phyloP scores from a whole-genome alignment of 495 filamentous ascomycete genomes.

The Penicillium cosmopolitanum region DNA sequence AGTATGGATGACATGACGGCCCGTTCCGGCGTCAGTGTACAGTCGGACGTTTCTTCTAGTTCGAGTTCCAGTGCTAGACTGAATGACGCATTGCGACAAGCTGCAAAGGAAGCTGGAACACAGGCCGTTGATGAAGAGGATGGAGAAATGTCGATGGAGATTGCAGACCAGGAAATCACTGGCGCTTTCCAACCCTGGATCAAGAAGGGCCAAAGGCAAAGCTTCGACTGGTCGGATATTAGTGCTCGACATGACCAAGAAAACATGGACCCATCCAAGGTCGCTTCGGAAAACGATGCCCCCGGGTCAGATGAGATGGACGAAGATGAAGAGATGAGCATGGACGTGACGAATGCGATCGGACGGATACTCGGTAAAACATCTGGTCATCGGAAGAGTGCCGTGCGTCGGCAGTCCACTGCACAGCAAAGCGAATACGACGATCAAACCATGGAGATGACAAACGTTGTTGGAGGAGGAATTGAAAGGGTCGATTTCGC shows the following conservation, averaged over 20 bases:
- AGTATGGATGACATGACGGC: slow-evolving; percentile 74
- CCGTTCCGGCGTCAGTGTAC: slow-evolving; percentile 60
- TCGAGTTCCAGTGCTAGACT: slow-evolving; percentile 68
- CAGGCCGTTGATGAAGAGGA: slow-evolving; percentile 61
- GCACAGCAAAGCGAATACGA: slow-evolving; percentile 48
- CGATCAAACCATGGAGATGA: slow-evolving; percentile 80
- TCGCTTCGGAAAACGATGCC: slow-evolving; percentile 4
- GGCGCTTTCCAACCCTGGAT: slow-evolving; percentile 72
- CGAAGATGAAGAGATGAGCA: slow-evolving; percentile 70
- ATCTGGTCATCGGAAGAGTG: slow-evolving; percentile 37
- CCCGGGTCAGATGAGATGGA: slow-evolving; percentile 32
- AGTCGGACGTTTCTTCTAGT: slow-evolving; percentile 58
- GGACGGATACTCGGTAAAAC: slow-evolving; percentile 74
- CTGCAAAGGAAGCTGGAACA: slow-evolving; percentile 72
- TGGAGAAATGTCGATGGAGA: slow-evolving; percentile 68
- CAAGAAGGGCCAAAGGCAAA: slow-evolving; percentile 52
- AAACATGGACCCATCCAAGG: slow-evolving; percentile 59
- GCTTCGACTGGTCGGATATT: slow-evolving; percentile 52
- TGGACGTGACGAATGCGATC: slow-evolving; percentile 83
- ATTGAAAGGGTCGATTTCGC: slow-evolving; percentile 48
- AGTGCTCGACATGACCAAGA: slow-evolving; percentile 62
- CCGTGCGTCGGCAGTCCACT: slow-evolving; percentile 41
- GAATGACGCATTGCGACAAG: slow-evolving; percentile 76
- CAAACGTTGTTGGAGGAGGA: slow-evolving; percentile 70
- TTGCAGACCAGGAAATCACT: slow-evolving; percentile 81